Evolutionary conservation across 805 yeast genomes (phyloP).

Genomic region (Wickerhamiella lipophila): DNA sequence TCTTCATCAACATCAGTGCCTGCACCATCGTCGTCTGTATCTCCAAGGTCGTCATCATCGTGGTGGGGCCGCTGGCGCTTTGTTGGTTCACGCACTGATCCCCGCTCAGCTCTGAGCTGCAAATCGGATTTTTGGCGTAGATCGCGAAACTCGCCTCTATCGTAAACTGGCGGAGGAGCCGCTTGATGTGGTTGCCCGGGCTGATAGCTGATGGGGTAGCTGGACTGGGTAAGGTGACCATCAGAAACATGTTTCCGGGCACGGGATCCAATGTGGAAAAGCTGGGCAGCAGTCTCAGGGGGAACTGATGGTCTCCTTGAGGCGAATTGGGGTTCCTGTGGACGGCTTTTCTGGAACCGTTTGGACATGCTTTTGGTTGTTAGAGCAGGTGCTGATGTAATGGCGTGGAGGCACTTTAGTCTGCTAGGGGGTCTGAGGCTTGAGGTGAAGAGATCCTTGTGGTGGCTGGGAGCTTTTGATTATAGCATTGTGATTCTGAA

Average conservation of each 20-base stretch:
- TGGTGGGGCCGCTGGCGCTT: constrained; percentile 13
- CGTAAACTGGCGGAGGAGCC: constrained; percentile 1
- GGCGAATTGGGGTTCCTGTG: background rate
- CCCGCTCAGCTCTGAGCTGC: background rate
- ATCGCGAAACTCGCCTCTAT: constrained; percentile 3
- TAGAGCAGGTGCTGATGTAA: background rate
- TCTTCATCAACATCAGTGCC: constrained; percentile 19
- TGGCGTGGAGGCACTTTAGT: no score
- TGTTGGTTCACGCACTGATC: background rate
- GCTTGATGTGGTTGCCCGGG: background rate
- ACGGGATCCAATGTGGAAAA: constrained; percentile 22
- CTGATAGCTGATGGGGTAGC: constrained; percentile 1
- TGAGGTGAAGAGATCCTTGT: no score
- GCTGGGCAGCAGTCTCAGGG: constrained; percentile 20
- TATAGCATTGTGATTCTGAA: no score
- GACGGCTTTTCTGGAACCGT: background rate
- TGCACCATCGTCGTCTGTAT: constrained; percentile 17
- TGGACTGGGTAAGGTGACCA: constrained; percentile 22
- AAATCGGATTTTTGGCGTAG: constrained; percentile 1
- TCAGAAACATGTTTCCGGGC: constrained; percentile 26
- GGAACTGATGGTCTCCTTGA: constrained; percentile 5
- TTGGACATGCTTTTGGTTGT: background rate
- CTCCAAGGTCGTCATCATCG: constrained; percentile 20
- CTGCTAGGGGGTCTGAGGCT: no score
- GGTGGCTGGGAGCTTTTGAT: no score